Conservation (phyloP, 1,139 yeast genomes). For the Geotrichum australiense region DNA sequence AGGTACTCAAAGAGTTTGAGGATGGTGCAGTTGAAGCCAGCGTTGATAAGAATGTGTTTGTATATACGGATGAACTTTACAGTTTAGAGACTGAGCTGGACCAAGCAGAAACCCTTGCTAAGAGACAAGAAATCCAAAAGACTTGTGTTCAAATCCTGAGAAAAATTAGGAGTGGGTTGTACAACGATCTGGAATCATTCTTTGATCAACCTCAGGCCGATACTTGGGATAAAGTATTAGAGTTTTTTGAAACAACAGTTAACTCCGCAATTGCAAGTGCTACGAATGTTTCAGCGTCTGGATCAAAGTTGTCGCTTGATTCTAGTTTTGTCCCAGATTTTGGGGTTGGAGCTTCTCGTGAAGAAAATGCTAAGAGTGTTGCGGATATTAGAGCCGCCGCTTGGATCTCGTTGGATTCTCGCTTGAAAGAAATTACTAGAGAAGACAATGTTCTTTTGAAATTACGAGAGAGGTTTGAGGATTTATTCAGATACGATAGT, state of each 20-base stretch:
- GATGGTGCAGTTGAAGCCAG: constrained; percentile 24
- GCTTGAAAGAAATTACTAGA: constrained; percentile 46
- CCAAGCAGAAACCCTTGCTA: constrained; percentile 28
- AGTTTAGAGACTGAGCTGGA: constrained; percentile 27
- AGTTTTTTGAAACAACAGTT: constrained; percentile 42
- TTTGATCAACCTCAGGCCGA: constrained; percentile 40
- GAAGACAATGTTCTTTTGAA: constrained; percentile 33
- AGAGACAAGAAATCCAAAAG: constrained; percentile 30
- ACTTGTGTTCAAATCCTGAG: constrained; percentile 31
- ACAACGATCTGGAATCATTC: constrained; percentile 28
- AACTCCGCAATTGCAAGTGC: constrained; percentile 29
- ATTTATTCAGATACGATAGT: constrained; percentile 71
- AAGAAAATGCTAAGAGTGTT: constrained; percentile 40
- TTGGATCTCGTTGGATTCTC: constrained; percentile 59
- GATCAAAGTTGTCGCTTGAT: constrained; percentile 18
- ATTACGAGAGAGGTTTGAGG: constrained; percentile 59
- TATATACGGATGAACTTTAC: constrained; percentile 22
- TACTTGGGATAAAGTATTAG: constrained; percentile 58
- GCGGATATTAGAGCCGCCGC: constrained; percentile 45
- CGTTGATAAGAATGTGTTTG: constrained; percentile 26
- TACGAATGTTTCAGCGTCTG: constrained; percentile 10
- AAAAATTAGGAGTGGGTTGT: constrained; percentile 25
- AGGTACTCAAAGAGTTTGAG: constrained; percentile 21
- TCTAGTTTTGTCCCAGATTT: constrained; percentile 44
- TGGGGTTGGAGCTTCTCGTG: constrained; percentile 49